A percentile compares a stretch with the other conserved stretches of the same genome.
phyloP scores from a whole-genome alignment of 257 asterid species.

The Scutellaria minor region DNA sequence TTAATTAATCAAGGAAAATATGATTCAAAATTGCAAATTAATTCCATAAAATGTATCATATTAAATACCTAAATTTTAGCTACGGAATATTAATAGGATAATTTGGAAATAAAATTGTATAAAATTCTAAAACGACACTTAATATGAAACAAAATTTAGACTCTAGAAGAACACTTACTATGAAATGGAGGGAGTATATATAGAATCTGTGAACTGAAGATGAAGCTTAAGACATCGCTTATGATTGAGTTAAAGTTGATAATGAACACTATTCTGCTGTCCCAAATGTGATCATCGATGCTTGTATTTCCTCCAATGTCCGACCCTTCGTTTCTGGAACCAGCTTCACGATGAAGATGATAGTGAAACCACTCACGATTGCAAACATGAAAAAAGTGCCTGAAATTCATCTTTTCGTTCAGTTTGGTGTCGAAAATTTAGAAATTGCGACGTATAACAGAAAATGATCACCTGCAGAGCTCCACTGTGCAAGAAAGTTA shows the following conservation, averaged over 20 bases:
- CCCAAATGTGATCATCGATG: slow-evolving; percentile 56
- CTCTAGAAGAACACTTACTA: too few species aligned
- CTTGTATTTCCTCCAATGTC: slow-evolving; percentile 78
- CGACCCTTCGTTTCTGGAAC: slow-evolving; percentile 92
- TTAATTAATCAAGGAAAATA: too few species aligned
- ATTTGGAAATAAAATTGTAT: too few species aligned
- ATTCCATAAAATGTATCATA: too few species aligned
- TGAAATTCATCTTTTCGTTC: slow-evolving; percentile 29
- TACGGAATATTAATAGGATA: too few species aligned
- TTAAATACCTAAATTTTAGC: too few species aligned
- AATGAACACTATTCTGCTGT: slow-evolving; percentile 24
- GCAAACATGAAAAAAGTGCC: slow-evolving; percentile 83
- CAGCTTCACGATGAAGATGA: slow-evolving; percentile 60
- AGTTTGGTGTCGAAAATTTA: background rate
- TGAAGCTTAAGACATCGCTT: too few species aligned
- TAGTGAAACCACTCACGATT: slow-evolving; percentile 56
- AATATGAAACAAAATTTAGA: too few species aligned
- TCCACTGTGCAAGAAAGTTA: slow-evolving; percentile 75
- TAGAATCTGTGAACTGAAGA: background rate
- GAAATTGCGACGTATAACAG: background rate
- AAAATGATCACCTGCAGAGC: slow-evolving; percentile 62
- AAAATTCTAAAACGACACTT: too few species aligned
- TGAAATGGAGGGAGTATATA: too few species aligned
- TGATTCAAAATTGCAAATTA: too few species aligned
- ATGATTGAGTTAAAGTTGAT: background rate